Evolutionary conservation across 305 asterid species (phyloP).

Genomic region (Euphrasia arctica): DNA sequence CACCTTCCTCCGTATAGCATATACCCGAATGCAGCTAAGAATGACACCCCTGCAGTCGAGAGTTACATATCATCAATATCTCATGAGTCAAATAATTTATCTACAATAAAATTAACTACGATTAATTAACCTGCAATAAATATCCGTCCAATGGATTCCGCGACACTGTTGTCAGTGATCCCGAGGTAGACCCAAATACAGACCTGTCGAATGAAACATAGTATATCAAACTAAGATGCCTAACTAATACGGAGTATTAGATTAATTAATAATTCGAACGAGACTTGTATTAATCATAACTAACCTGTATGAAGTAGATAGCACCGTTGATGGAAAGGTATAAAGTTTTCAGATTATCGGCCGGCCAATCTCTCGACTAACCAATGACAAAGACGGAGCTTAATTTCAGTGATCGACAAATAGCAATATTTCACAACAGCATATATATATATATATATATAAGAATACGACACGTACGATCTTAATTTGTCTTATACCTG

Average conservation of each 20-base stretch:
- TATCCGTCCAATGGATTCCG: slow-evolving; percentile 76
- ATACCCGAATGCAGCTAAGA: slow-evolving; percentile 87
- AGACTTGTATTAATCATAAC: slow-evolving; percentile 1
- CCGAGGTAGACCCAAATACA: slow-evolving; percentile 86
- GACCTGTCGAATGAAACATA: slow-evolving; percentile 34
- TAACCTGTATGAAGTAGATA: slow-evolving; percentile 73
- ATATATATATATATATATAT: background rate
- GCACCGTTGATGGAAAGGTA: slow-evolving; percentile 60
- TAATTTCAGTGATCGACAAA: slow-evolving; percentile 24
- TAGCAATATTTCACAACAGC: too few species aligned
- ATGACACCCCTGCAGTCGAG: slow-evolving; percentile 67
- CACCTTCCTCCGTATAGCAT: slow-evolving; percentile 97
- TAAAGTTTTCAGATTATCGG: slow-evolving; percentile 72
- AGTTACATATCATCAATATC: slow-evolving; percentile 9
- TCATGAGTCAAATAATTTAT: slow-evolving; percentile 12
- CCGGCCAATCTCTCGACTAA: slow-evolving; percentile 92
- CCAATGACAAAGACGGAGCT: slow-evolving; percentile 29
- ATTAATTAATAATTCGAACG: background rate
- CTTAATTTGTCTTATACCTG: slow-evolving; percentile 55
- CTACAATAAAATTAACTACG: background rate
- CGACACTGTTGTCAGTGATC: slow-evolving; percentile 59
- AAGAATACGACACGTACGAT: background rate
- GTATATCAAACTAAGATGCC: too few species aligned
- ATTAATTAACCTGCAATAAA: slow-evolving; percentile 77
- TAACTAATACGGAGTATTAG: background rate